Evolutionary conservation across 2,329 filamentous ascomycete species (phyloP), one percentile per base, ranked within the genome.

Genomic region (Chalaropsis thielavioides): DNA sequence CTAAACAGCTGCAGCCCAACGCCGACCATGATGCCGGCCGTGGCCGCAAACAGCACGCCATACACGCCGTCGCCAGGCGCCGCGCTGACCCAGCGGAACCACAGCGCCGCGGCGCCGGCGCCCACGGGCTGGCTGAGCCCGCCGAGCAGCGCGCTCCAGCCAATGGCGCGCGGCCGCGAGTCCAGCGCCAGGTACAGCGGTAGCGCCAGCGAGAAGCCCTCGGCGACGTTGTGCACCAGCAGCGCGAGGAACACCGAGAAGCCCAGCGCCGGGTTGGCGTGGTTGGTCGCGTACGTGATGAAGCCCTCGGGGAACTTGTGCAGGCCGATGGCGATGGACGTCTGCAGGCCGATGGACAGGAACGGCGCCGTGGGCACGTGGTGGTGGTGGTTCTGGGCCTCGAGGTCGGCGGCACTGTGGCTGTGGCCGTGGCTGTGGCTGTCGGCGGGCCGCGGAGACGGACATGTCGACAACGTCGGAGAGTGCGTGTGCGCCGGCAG

Each of bases 181-280:
- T 87, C 83, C 40, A 96, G 83, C 0, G 94, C 94, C 71, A 99
- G 88, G 75, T 95, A 99, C 0, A 99, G 80, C 0, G 94, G 94
- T 0, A 99, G 77, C 0, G 91, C 90, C 81, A 99, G 88, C 68
- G 92, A 90, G 73, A 97, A 97, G 1, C 94, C 94, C 76, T 99
- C 94, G 35, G 90, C 92, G 71, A 99, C 95, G 76, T 97, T 99
- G 80, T 99, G 94, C 67, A 99, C 92, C 72, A 96, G 96, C 7
- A 99, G 82, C 0, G 94, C 92, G 74, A 97, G 83, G 76, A 99
- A 99, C 64, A 99, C 90, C 63, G 89, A 88, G 74, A 96, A 85
- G 22, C 94, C 94, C 0, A 99, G 83, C 0, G 82, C 80, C 0
- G 94, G 92, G 73, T 92, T 97, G 13, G 91, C 92, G 73, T 99